Evolutionary conservation across 331 rosid genomes (phyloP), one percentile per base, ranked within the genome.

Genomic region (Acacia concinna): DNA sequence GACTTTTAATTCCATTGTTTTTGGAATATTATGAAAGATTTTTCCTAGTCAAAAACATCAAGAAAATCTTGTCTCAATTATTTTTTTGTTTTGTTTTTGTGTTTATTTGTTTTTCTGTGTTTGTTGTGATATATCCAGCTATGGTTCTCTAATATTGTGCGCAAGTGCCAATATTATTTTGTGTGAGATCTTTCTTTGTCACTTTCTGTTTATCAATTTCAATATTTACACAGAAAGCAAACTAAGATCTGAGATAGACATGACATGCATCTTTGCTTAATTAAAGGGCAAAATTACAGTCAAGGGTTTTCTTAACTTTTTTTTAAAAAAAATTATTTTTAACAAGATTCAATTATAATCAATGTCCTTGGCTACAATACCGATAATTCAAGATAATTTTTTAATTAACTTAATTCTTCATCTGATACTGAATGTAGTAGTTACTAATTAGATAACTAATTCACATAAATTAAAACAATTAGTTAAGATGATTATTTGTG

Each of bases 1-100:
- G 82, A 51, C 72, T 68, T 63, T 43, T 70, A 43, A 70, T 70
- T 23, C 20, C 5, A 14, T 43, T 40, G 20, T 27, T 51, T 44
- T 70, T 70, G 25, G 57, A 44, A 70, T 4, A 62, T 44, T 44
- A 23, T 23, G 31, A 59, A 70, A 13, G 74, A 70, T 70, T 44
- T 77, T 70, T 79, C 67, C 10, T 82, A 59, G 90, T 91, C 88
- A 91, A 91, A 86, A 77, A 70, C 51, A 74, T 78, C 75, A 47
- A 78, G 66, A 38, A 56, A 47, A 75, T 71, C 83, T 83, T 77
- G 81, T 52, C 68, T 71, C 32, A 60, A 35, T 77, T 37, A 49
- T 76, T 75, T 31, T 51, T 13, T 28, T 51, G 3, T 54, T 54
- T 54, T 52, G 2, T 52, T 52, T 37, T 31, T 43, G 64, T 21